Conservation (phyloP, 352 stramenopile species). For the Phytophthora meadii region DNA sequence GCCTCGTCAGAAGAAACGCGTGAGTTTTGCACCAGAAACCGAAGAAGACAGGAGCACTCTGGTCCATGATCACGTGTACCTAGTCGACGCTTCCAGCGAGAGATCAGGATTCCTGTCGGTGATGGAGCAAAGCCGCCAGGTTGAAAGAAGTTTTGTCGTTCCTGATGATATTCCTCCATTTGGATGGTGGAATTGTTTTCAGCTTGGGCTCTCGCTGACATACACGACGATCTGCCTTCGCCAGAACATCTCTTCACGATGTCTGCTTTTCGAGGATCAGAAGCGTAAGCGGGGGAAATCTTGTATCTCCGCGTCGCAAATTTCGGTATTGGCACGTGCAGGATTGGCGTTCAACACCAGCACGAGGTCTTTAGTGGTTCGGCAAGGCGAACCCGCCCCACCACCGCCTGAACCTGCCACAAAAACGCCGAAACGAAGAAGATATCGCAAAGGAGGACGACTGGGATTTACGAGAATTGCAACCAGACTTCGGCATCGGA, state of each 20-base stretch:
- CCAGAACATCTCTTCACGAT: slow-evolving; percentile 52
- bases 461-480: slow-evolving; percentile 16
- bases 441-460: neutral
- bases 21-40: slow-evolving; percentile 30
- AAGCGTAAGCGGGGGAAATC: slow-evolving; percentile 10
- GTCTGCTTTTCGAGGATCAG: slow-evolving; percentile 40
- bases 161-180: slow-evolving; percentile 54
- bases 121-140: slow-evolving; percentile 47
- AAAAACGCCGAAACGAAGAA: slow-evolving; percentile 22
- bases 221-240: slow-evolving; percentile 62
- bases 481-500: slow-evolving; percentile 20
- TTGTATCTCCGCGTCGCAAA: slow-evolving; percentile 33
- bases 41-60: slow-evolving; percentile 15
- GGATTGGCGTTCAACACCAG: slow-evolving; percentile 53
- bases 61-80: slow-evolving; percentile 23
- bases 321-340: slow-evolving; percentile 39
- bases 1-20: slow-evolving; percentile 19
- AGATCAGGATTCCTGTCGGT: slow-evolving; percentile 7
- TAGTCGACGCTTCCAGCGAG: slow-evolving; percentile 22
- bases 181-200: slow-evolving; percentile 56
- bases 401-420: slow-evolving; percentile 1
- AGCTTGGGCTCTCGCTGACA: slow-evolving; percentile 54
- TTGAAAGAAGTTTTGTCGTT: slow-evolving; percentile 53
- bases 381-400: slow-evolving; percentile 23
- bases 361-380: slow-evolving; percentile 43